Percentiles rank a stretch among this genome's conserved stretches.
These are phyloP conservation scores for Chlorella sp. DNA, from an alignment of 139 green algal genomes.

Conservation along the genomic window DNA sequence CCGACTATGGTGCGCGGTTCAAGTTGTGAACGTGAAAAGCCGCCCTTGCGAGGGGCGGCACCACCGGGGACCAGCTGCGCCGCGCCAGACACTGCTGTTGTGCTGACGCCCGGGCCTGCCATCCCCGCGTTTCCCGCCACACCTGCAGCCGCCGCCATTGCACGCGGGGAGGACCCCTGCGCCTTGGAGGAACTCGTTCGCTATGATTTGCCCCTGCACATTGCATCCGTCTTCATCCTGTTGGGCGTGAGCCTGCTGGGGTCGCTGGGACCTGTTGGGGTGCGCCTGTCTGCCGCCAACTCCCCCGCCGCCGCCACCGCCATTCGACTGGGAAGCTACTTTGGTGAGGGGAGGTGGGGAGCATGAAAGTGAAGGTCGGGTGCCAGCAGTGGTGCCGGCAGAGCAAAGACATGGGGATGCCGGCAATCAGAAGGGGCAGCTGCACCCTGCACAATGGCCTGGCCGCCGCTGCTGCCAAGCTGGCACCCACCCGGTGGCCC, in stretches of 20 bases:
- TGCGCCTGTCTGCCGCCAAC: neutral
- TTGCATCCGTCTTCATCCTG: slow-evolving; percentile 40
- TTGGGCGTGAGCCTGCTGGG: slow-evolving; percentile 24
- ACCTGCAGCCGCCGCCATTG: neutral
- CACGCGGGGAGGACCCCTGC: neutral
- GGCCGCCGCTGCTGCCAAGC: neutral
- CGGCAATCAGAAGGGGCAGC: neutral
- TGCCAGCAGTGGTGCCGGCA: neutral
- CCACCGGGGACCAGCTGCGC: too few species aligned
- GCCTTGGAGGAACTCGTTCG: neutral
- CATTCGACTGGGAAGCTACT: neutral
- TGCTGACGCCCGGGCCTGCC: neutral
- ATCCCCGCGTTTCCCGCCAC: neutral
- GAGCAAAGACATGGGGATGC: too few species aligned
- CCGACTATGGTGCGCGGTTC: neutral
- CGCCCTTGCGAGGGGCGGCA: neutral
- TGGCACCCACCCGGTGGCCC: neutral
- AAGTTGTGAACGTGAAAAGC: neutral
- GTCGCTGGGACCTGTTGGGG: neutral
- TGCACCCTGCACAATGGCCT: neutral
- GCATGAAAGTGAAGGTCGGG: neutral
- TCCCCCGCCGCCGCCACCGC: neutral
- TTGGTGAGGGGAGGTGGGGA: neutral
- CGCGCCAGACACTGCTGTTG: neutral
- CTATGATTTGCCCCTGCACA: slow-evolving; percentile 30